These are phyloP conservation scores for Hordeum pubiflorum DNA, from an alignment of 202 grass and related monocot species.

Conservation along the genomic window DNA sequence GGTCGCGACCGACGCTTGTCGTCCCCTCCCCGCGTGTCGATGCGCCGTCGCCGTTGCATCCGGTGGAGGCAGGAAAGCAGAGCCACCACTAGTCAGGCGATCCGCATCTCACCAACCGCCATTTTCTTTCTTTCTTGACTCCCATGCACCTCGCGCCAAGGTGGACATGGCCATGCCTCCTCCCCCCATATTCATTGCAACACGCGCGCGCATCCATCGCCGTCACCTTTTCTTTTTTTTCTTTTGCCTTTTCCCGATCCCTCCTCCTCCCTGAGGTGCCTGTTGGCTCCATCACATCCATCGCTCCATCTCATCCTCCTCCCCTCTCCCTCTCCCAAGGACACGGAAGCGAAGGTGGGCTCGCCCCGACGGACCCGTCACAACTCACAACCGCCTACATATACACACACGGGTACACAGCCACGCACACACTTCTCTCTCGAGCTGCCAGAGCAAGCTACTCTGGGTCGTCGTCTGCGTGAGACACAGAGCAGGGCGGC, in stretches of 20 bases:
- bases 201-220: not conserved
- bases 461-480: not conserved
- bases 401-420: not conserved
- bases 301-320: not conserved
- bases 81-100: not conserved
- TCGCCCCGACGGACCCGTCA: not conserved
- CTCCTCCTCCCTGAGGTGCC: not conserved
- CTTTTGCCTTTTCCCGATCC: too few species aligned
- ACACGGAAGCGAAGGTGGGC: not conserved
- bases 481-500: too few species aligned
- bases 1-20: too few species aligned
- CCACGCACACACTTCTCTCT: not conserved
- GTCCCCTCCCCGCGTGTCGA: not conserved
- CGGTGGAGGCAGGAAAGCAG: not conserved
- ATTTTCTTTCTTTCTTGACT: not conserved
- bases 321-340: not conserved
- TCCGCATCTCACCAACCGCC: not conserved
- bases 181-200: not conserved
- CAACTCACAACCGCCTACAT: not conserved
- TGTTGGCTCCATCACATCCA: too few species aligned
- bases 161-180: not conserved
- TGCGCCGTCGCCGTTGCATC: slow-evolving; percentile 26
- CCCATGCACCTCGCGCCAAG: not conserved
- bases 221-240: not conserved
- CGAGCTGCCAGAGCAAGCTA: not conserved